Percentiles rank a stretch among this genome's conserved stretches.
Evolutionary conservation across 1,284 basidiomycete genomes (phyloP).

Genomic region (Irpex sp.): DNA sequence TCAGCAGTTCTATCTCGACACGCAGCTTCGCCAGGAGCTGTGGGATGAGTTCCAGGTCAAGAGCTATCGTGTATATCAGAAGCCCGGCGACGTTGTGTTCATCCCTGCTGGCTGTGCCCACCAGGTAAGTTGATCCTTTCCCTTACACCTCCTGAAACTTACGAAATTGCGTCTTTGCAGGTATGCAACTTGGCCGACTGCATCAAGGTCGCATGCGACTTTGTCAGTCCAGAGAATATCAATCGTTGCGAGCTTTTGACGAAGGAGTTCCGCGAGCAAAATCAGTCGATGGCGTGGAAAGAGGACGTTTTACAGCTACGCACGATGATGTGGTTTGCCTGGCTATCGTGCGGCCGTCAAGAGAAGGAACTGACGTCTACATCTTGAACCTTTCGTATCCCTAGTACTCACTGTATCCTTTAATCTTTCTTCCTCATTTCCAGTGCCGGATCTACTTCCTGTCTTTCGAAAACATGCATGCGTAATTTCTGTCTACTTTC

Average conservation of each 20-base stretch:
- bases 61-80: conserved; percentile 84
- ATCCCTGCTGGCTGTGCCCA: conserved; percentile 95
- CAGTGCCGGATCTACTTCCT: neutral
- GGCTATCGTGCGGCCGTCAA: conserved; percentile 61
- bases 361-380: conserved; percentile 34
- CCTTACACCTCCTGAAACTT: neutral
- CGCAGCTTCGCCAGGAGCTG: conserved; percentile 61
- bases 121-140: conserved; percentile 51
- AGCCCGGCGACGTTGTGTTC: conserved; percentile 90
- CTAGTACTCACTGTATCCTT: neutral
- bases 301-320: conserved; percentile 89
- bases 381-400: neutral
- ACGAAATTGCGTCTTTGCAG: conserved; percentile 26
- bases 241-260: conserved; percentile 79
- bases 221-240: conserved; percentile 91
- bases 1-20: conserved; percentile 84
- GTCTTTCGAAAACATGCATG: neutral
- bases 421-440: neutral
- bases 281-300: conserved; percentile 85
- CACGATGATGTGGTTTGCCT: conserved; percentile 91
- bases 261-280: conserved; percentile 85
- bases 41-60: conserved; percentile 64
- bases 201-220: conserved; percentile 95
- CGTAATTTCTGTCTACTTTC: neutral
- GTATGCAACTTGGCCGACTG: conserved; percentile 86